phyloP scores from a whole-genome alignment of 129 eudicot genomes.

The Silybum marianum region DNA sequence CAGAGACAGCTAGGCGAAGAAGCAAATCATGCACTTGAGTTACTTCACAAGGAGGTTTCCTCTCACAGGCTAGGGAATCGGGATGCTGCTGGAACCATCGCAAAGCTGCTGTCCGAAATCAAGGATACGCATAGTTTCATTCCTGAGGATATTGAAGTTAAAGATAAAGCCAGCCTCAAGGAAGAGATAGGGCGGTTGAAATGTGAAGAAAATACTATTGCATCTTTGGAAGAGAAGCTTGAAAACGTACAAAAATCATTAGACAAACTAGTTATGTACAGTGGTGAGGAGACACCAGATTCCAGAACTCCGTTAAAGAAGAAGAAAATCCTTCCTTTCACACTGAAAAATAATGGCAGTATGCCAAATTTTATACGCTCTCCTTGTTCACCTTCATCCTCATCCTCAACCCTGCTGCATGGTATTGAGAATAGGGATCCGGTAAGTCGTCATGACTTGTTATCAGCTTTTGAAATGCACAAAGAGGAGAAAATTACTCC shows the following conservation, averaged over 20 bases:
- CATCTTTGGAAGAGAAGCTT: constrained; percentile 84
- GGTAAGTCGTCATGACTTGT: constrained; percentile 32
- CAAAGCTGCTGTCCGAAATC: constrained; percentile 71
- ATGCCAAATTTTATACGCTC: constrained; percentile 71
- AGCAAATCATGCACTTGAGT: constrained; percentile 81
- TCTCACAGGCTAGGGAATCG: constrained; percentile 65
- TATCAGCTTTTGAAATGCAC: constrained; percentile 24
- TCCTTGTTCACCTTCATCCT: constrained; percentile 72
- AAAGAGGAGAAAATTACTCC: constrained; percentile 52
- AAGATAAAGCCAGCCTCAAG: constrained; percentile 59
- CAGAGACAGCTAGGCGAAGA: constrained; percentile 94
- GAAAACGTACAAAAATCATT: constrained; percentile 80
- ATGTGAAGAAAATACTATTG: constrained; percentile 60
- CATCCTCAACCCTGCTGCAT: constrained; percentile 49
- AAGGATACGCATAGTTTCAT: constrained; percentile 56
- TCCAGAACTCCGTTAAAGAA: constrained; percentile 51
- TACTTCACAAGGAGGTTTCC: constrained; percentile 84
- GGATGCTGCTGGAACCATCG: constrained; percentile 70
- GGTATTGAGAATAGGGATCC: constrained; percentile 72
- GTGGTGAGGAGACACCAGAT: constrained; percentile 55
- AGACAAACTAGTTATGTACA: constrained; percentile 57
- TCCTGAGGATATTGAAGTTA: constrained; percentile 47
- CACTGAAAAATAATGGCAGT: constrained; percentile 57
- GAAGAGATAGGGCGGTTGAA: constrained; percentile 80
- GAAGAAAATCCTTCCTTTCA: constrained; percentile 62